Base-by-base conservation (phyloP, 306 rosid species). In the Cyamopsis tetragonoloba region DNA sequence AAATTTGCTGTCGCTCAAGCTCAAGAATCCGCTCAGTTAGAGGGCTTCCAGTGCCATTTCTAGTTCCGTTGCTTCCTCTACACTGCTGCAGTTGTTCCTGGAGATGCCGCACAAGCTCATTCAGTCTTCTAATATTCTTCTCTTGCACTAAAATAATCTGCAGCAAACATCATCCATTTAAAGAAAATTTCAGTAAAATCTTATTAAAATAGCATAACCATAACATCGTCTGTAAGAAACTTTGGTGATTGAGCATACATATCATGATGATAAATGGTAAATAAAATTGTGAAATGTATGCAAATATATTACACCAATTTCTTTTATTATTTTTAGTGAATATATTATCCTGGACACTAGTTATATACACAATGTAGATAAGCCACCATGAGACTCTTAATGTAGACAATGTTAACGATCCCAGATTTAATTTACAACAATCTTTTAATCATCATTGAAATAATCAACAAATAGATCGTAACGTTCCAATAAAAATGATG, bases 71-170 rank as follows among this genome's bases (percentile, higher is more conserved):
- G 66, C 68, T 73, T 63, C 74, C 68, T 78, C 84, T 81, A 53
- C 97, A 86, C 62, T 50, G 87, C 48, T 71, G 83, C 80, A 91
- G 79, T 70, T 86, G 88, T 60, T 75, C 81, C 62, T 74, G 86
- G 53, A 91, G 97, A 75, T 82, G 81, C 35, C 82, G 85, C 35
- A 88, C 93, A 58, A 86, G 81, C 66, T 82, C 91, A 61, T 88
- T 86, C 6, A 91, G 83, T 68, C 88, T 80, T 62, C 80, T 82
- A 59, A 88, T 88, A 81, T 68, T 86, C 81, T 80, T 88, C 70
- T 91, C 96, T 81, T 88, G 95, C 20, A 87, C 77, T 70, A 88
- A 76, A 42, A 88, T 84, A 44, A 88, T 86, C 92, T 91, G 75
- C 67, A 51, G 27, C 31, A 34, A 79, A 55, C 37, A 62, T 31